Conservation (phyloP, 148 eudicot genomes). For the Fagopyrum tataricum region DNA sequence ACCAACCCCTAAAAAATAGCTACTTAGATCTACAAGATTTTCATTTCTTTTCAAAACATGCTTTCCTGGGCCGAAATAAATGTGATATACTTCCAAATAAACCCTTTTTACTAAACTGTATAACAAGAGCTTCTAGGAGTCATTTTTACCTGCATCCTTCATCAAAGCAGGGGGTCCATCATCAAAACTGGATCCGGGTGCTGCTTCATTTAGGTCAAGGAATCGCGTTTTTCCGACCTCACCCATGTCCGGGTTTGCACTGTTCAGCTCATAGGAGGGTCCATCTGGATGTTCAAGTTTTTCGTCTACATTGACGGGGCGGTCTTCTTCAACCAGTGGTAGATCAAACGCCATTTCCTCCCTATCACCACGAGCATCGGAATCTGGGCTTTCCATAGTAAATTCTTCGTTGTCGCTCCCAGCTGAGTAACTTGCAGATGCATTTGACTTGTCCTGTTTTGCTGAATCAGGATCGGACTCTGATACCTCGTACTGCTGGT, state of each 20-base stretch:
- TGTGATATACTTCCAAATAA: not conserved
- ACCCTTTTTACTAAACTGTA: not conserved
- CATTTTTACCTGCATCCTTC: slow-evolving; percentile 52
- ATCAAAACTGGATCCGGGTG: slow-evolving; percentile 82
- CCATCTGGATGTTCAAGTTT: not conserved
- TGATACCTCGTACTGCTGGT: slow-evolving; percentile 55
- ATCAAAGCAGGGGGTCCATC: slow-evolving; percentile 54
- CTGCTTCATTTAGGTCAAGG: slow-evolving; percentile 87
- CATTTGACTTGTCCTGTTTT: slow-evolving; percentile 36
- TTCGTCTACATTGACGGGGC: not conserved
- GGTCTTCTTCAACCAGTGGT: slow-evolving; percentile 23
- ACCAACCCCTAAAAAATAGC: slow-evolving; percentile 4
- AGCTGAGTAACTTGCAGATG: slow-evolving; percentile 36
- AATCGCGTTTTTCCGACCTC: slow-evolving; percentile 39
- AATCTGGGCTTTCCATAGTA: slow-evolving; percentile 46
- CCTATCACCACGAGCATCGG: slow-evolving; percentile 36
- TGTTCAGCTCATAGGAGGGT: slow-evolving; percentile 20
- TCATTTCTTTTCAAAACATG: not conserved
- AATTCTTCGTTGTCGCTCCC: slow-evolving; percentile 41
- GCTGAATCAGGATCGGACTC: slow-evolving; percentile 65
- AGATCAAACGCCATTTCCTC: slow-evolving; percentile 25
- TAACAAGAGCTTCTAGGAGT: slow-evolving; percentile 16
- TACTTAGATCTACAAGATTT: slow-evolving; percentile 6
- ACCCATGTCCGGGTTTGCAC: slow-evolving; percentile 34
- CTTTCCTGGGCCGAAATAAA: not conserved